phyloP scores from a whole-genome alignment of 164 flowering plant species.

The Tetrastigma voinierianum region DNA sequence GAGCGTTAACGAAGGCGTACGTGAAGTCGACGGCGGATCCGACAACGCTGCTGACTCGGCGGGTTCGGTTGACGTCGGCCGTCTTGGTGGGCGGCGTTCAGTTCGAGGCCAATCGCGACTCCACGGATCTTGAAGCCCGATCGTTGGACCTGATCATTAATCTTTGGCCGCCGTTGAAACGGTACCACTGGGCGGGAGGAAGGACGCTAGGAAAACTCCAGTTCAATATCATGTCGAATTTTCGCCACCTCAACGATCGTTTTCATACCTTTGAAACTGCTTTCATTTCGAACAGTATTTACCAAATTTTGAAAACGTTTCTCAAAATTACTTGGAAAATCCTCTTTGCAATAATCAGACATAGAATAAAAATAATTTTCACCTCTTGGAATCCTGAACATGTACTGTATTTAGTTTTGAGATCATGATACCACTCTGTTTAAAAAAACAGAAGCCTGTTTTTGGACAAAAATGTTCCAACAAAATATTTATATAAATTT shows the following conservation, averaged over 20 bases:
- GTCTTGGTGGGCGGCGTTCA: slow-evolving; percentile 86
- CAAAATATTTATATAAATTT: too few relatives aligned
- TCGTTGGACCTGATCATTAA: slow-evolving; percentile 90
- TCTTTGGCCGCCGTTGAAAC: slow-evolving; percentile 70
- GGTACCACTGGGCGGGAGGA: slow-evolving; percentile 63
- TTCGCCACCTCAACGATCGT: slow-evolving; percentile 15
- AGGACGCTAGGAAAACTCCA: slow-evolving; percentile 54
- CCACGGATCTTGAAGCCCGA: slow-evolving; percentile 87
- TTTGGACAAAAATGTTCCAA: too few relatives aligned
- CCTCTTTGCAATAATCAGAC: too few relatives aligned
- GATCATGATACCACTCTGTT: too few relatives aligned
- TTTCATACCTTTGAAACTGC: background rate
- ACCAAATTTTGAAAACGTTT: too few relatives aligned
- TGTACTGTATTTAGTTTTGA: too few relatives aligned
- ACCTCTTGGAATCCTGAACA: too few relatives aligned
- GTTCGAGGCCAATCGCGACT: slow-evolving; percentile 73
- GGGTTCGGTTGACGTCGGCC: slow-evolving; percentile 80
- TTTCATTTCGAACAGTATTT: too few relatives aligned
- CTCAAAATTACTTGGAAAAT: too few relatives aligned
- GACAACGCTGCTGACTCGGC: slow-evolving; percentile 64
- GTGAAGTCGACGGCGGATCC: slow-evolving; percentile 38
- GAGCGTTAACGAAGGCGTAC: slow-evolving; percentile 63
- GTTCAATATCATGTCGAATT: slow-evolving; percentile 90
- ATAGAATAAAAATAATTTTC: too few relatives aligned
- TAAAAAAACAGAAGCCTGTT: too few relatives aligned